phyloP scores from a whole-genome alignment of 1,284 basidiomycete genomes.

The Papiliotrema fonsecae region DNA sequence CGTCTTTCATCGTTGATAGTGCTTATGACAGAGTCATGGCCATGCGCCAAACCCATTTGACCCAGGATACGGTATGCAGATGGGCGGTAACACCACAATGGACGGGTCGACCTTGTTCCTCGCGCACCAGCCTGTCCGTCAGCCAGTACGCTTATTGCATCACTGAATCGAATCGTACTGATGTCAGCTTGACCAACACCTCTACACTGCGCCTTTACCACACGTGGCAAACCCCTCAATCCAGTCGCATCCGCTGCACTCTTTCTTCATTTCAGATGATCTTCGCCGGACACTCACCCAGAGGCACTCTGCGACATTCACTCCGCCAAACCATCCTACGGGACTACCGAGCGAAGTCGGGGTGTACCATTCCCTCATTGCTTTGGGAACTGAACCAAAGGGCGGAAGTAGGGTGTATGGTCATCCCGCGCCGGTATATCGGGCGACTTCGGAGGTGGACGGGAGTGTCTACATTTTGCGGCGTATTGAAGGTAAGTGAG shows the following conservation, averaged over 20 bases:
- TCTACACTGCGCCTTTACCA: slow-evolving; percentile 67
- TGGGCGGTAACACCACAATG: background rate
- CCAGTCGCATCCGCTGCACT: slow-evolving; percentile 49
- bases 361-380: slow-evolving; percentile 82
- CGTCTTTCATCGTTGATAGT: too few relatives aligned
- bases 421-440: slow-evolving; percentile 70
- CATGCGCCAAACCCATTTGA: background rate
- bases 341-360: slow-evolving; percentile 81
- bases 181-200: slow-evolving; percentile 77
- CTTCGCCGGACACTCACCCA: slow-evolving; percentile 74
- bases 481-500: slow-evolving; percentile 79
- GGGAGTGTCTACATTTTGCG: slow-evolving; percentile 74
- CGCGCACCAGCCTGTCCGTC: background rate
- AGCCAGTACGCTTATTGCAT: background rate
- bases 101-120: background rate
- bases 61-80: background rate
- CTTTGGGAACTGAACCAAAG: slow-evolving; percentile 60
- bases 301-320: slow-evolving; percentile 69
- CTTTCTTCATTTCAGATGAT: slow-evolving; percentile 65
- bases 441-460: slow-evolving; percentile 72
- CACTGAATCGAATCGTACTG: background rate
- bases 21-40: background rate
- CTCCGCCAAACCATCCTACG: slow-evolving; percentile 39
- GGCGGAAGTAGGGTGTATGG: slow-evolving; percentile 58
- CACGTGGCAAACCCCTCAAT: slow-evolving; percentile 51